Conservation (phyloP, 805 yeast species). For the Lachancea sp. region DNA sequence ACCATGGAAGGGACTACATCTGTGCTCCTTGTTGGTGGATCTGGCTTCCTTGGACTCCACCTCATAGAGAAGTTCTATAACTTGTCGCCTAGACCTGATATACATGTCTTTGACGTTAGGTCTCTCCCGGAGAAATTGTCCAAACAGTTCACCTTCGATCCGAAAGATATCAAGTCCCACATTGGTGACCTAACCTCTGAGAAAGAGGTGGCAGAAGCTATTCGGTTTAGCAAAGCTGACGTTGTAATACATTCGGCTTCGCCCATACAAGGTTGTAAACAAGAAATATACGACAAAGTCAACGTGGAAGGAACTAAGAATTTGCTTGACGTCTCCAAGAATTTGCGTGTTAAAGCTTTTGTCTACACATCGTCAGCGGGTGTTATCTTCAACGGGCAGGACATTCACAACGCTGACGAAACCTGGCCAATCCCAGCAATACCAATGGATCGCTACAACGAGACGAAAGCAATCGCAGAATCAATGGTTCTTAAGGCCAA, state of each 20-base stretch:
- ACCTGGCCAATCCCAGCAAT: conserved; percentile 84
- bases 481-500: conserved; percentile 70
- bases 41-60: conserved; percentile 92
- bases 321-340: conserved; percentile 57
- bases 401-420: conserved; percentile 87
- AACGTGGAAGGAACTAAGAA: conserved; percentile 85
- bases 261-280: conserved; percentile 86
- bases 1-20: conserved; percentile 19
- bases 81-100: conserved; percentile 56
- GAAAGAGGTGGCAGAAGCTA: conserved; percentile 59
- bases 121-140: conserved; percentile 73
- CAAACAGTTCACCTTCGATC: conserved; percentile 66
- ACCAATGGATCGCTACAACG: conserved; percentile 96
- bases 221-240: conserved; percentile 50
- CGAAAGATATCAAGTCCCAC: conserved; percentile 49
- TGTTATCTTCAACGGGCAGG: conserved; percentile 93
- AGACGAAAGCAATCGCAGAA: conserved; percentile 91
- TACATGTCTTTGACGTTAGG: conserved; percentile 87
- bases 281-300: conserved; percentile 77
- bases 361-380: conserved; percentile 98
- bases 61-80: conserved; percentile 77
- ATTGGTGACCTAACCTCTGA: conserved; percentile 80
- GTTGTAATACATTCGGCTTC: conserved; percentile 95
- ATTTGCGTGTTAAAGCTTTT: conserved; percentile 48
- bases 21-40: conserved; percentile 87